Evolutionary conservation across 805 yeast species (phyloP), one percentile per base, ranked within the genome.

Genomic region (Yarrowia keelungensis): DNA sequence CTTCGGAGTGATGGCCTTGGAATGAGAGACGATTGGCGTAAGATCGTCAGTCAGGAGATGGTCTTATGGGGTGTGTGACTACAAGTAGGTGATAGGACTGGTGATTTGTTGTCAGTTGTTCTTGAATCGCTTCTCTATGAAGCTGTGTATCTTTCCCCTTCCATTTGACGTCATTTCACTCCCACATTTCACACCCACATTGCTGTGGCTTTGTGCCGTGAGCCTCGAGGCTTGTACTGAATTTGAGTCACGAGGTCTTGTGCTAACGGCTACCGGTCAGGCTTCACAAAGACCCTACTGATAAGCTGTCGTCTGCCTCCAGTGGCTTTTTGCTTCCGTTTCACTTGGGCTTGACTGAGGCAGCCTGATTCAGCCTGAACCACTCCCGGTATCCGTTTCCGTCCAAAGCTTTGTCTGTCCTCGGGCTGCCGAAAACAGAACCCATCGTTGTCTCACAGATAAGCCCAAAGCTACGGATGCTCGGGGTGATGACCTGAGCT

Each of bases 361-460:
- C 35, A 26, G 51, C 51, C 56, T 16, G 14, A 35, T 50, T 35
- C n/a, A 12, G 50, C 51, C 56, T 16, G 14, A 35, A 35, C 16
- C n/a, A 12, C 35, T 15, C n/a, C 50, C 51, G 16, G n/a, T 14
- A 15, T 26, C 51, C 51, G 14, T 7, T 11, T 47, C 51, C 50
- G 50, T 46, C 35, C 7, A 8, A 16, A 15, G 7, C 39, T 16
- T 38, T 53, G 22, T 38, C 14, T 10, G 16, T 22, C 12, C 22
- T 36, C 43, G 43, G 43, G 12, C 14, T 36, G 35, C 59, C 59
- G 11, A 39, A 53, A 53, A 53, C 59, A 53, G 45, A 53, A 53
- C 19, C 45, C 59, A 53, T 53, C 41, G 19, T 8, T 53, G 59
- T 53, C 59, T 53, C 59, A 53, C 43, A 14, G 59, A 53, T 53